These are phyloP conservation scores for Hypericum androsaemum DNA, from an alignment of 345 rosid species.

Conservation along the genomic window DNA sequence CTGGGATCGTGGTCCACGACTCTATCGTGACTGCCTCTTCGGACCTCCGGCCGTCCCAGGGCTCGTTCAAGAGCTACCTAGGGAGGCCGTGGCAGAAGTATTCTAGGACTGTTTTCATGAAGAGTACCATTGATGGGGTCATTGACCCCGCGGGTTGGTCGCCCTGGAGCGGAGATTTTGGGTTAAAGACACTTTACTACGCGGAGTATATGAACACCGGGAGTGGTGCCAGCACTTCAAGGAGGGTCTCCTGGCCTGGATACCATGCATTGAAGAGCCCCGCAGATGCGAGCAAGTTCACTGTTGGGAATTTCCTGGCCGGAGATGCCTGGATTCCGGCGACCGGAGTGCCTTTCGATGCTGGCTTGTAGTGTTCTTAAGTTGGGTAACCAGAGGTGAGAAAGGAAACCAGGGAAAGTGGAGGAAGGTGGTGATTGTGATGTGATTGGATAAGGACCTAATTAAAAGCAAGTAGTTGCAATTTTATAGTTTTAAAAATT, in stretches of 20 bases:
- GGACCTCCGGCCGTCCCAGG: not conserved
- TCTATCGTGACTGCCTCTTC: not conserved
- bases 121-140: not conserved
- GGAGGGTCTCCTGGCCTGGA: not conserved
- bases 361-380: no score
- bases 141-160: constrained; percentile 1
- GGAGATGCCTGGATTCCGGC: no score
- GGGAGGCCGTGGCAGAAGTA: not conserved
- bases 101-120: not conserved
- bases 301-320: no score
- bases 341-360: no score
- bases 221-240: not conserved
- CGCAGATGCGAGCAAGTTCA: no score
- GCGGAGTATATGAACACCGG: not conserved
- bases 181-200: not conserved
- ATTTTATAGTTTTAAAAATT: no score
- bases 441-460: no score
- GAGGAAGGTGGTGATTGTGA: no score
- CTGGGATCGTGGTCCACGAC: not conserved
- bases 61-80: not conserved
- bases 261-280: not conserved
- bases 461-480: no score
- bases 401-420: no score
- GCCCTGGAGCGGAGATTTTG: not conserved
- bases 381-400: no score